Evolutionary conservation across 2,329 filamentous ascomycete genomes (phyloP), one percentile per base, ranked within the genome.

Genomic region (Zymoseptoria brevis): DNA sequence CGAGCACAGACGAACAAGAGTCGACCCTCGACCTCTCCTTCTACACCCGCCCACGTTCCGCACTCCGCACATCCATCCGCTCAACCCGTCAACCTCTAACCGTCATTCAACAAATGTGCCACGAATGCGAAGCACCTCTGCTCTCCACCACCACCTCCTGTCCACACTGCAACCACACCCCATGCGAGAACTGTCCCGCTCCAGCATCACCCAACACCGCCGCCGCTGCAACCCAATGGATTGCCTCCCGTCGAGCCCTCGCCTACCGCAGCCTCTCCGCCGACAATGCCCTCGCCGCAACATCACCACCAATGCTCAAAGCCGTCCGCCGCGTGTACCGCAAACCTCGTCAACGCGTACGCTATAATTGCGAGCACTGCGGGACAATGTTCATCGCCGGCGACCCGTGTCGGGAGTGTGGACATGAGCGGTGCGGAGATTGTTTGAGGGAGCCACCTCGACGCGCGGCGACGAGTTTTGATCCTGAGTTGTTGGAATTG

Each of bases 171-270:
- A 76, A 79, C 26, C 91, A 96, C 73, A 73, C 80, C 55, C 85
- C 89, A 57, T 96, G 90, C 77, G 89, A 85, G 48, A 87, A 87
- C 70, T 86, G 90, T 68, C 90, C 35, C 35, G 35, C 13, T n/a
- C 16, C 35, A 45, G 5, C 35, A 45, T n/a, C 35, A 13, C 13
- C 16, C 35, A 45, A 11, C 35, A 41, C 35, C 90, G 81, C 77
- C 85, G 61, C 88, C 87, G 75, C 50, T 48, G 45, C 53, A 54
- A 22, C 84, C 82, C 68, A 79, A 83, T 68, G 87, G 87, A 68
- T 89, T 87, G 71, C 86, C 86, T 0, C 81, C 83, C 62, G 86
- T 86, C 50, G 89, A 89, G 70, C 86, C 86, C 29, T 4, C 85
- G 86, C 50, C 87, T 89, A 66, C 77, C 78, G 30, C 52, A 57